A percentile compares a stretch with the other conserved stretches of the same genome.
Conservation (phyloP, 345 rosid species). For the Eucalyptus marginata region DNA sequence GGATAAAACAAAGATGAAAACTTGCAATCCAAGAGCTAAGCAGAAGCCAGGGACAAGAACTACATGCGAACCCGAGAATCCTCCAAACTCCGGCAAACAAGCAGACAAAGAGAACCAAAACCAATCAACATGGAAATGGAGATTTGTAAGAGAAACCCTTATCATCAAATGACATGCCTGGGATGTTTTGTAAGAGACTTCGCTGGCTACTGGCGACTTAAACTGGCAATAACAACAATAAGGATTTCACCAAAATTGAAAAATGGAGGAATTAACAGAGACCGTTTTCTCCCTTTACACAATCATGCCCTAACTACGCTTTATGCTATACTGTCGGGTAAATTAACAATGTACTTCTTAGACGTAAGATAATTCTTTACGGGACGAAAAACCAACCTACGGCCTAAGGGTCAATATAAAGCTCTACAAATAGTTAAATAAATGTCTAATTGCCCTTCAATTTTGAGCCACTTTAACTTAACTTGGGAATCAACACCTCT, state of each 20-base stretch:
- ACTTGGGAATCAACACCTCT: neutral
- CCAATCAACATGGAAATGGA: neutral
- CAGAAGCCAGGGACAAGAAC: neutral
- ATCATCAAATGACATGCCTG: neutral
- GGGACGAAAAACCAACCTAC: no score
- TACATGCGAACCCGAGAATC: neutral
- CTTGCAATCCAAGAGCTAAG: neutral
- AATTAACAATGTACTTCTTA: neutral
- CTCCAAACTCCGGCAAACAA: neutral
- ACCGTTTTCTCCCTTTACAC: neutral
- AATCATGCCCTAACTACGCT: neutral
- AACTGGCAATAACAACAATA: neutral
- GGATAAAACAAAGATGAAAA: neutral
- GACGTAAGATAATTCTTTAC: neutral
- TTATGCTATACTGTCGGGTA: fast-evolving
- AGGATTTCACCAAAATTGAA: neutral
- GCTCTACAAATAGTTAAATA: no score
- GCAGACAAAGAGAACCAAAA: neutral
- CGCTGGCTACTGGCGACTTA: neutral
- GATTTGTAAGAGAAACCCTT: neutral
- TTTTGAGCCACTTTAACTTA: neutral
- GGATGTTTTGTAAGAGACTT: neutral
- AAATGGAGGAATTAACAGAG: neutral
- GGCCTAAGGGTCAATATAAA: no score
- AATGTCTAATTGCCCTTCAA: no score